phyloP scores from a whole-genome alignment of 2,329 filamentous ascomycete genomes.

The Karstenula rhodostoma region DNA sequence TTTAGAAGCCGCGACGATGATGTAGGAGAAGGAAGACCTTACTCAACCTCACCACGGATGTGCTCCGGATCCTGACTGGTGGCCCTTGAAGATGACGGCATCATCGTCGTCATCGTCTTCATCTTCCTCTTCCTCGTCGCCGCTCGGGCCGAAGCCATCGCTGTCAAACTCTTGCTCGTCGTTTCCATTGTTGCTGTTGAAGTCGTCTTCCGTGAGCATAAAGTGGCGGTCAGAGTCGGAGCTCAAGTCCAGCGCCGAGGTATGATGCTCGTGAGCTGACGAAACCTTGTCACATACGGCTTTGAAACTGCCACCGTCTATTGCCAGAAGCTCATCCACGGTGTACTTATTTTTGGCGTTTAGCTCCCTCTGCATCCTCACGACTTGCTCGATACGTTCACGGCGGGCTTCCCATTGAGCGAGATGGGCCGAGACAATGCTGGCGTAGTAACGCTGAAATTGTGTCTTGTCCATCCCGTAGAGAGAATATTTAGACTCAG shows the following conservation, averaged over 20 bases:
- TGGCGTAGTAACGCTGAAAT: not conserved
- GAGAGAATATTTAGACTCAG: not conserved
- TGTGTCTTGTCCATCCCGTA: not conserved
- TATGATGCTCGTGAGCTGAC: not conserved
- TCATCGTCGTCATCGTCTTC: not conserved
- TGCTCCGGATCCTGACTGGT: too few species aligned
- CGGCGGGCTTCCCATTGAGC: not conserved
- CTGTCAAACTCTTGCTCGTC: not conserved
- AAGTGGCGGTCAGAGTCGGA: not conserved
- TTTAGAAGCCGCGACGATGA: too few species aligned
- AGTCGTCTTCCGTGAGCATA: not conserved
- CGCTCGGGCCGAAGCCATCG: not conserved
- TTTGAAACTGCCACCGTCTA: not conserved
- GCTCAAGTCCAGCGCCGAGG: not conserved
- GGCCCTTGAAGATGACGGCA: slow-evolving; percentile 4
- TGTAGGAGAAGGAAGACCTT: not conserved
- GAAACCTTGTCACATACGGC: not conserved
- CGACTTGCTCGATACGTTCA: not conserved
- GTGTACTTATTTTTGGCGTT: not conserved
- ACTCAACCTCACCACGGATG: not conserved
- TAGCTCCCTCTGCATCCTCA: not conserved
- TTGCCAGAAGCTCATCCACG: not conserved
- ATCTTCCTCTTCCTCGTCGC: not conserved
- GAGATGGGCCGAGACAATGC: not conserved
- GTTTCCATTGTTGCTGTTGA: not conserved